Percentiles rank a stretch among this genome's conserved stretches.
phyloP scores from a whole-genome alignment of 257 asterid species.

The Striga asiatica region DNA sequence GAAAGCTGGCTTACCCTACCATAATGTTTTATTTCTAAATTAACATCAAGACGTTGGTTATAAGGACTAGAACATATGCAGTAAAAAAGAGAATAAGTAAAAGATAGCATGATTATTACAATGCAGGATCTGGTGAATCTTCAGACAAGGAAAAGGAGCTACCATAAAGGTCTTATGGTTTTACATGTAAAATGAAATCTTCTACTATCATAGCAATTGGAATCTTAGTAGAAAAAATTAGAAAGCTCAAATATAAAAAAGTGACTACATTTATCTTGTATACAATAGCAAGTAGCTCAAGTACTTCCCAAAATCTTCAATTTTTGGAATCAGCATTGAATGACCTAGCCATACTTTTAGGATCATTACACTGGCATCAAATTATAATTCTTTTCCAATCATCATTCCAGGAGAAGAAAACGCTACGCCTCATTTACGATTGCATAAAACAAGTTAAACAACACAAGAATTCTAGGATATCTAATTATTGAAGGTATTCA shows the following conservation, averaged over 20 bases:
- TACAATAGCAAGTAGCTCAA: neutral
- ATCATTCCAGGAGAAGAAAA: neutral
- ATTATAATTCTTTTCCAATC: neutral
- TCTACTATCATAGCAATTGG: neutral
- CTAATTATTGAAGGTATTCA: neutral
- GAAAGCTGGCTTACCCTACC: neutral
- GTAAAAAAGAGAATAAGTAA: neutral
- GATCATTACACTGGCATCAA: neutral
- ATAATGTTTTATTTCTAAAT: neutral
- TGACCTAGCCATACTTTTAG: neutral
- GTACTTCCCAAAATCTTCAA: neutral
- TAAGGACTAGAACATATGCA: neutral
- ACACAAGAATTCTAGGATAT: neutral
- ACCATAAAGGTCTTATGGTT: neutral
- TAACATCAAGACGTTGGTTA: neutral
- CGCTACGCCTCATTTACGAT: constrained; percentile 4
- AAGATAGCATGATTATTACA: neutral
- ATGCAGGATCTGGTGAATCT: neutral
- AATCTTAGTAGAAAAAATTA: neutral
- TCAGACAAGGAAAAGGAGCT: constrained; percentile 2
- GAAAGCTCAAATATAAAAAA: neutral
- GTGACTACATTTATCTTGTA: neutral
- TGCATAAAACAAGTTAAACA: neutral
- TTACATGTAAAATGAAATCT: neutral
- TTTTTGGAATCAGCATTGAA: neutral